Evolutionary conservation across 345 rosid species (phyloP), one percentile per base, ranked within the genome.

Genomic region (Ceriops zippeliana): DNA sequence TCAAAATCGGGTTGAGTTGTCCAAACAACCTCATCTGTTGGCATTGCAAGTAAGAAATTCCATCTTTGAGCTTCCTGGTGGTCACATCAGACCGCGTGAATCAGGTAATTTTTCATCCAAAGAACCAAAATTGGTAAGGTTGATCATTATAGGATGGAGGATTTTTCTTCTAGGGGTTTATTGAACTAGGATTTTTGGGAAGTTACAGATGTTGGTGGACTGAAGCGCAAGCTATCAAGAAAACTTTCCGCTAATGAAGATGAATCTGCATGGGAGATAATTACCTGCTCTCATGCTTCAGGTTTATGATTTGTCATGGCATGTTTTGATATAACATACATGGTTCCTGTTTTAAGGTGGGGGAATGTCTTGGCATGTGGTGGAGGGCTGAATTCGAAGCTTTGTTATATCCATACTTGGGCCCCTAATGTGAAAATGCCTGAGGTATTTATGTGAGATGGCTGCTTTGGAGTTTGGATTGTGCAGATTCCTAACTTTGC

Each of bases 281-380:
- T 57, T n/a, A 52, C 27, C 58, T 26, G 34, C 13, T 24, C 27
- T 47, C 49, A 30, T 31, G 38, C 32, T 59, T 69, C 31, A 21
- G 31, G 27, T 11, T 65, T 28, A 35, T n/a, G 59, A 51, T n/a
- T 52, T 35, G 60, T 71, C 8, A 35, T 64, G 63, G 10, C 30
- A 38, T 32, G 22, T 59, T 16, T 5, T 47, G 68, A 72, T 72
- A 72, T 70, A 61, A 54, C 65, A 52, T 62, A 16, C 58, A 28
- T 7, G 26, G 58, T 66, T 51, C 58, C 16, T 38, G 47, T 20
- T 15, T 75, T 15, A 49, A 93, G 97, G 81, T 89, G 20, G 87
- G 85, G 63, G 97, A 88, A 75, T 91, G 96, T 70, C 84, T 91
- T 61, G 97, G 96, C 6, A 86, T 79, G 86, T 91, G 96, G 96